Conservation (phyloP, 345 rosid genomes). For the Chamaenerion angustifolium region DNA sequence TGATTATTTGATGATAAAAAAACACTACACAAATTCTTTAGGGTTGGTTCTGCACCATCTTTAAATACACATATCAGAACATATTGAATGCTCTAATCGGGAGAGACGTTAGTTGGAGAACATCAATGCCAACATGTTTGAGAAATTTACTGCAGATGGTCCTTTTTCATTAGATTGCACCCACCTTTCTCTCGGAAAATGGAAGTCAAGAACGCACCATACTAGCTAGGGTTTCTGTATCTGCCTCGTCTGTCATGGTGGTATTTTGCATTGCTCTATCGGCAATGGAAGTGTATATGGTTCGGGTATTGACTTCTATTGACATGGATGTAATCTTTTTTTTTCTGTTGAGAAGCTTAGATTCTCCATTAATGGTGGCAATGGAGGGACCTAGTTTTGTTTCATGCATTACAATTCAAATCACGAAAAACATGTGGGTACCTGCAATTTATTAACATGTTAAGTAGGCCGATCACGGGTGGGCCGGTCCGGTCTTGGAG, state of each 20-base stretch:
- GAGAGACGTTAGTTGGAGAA: slow-evolving; percentile 4
- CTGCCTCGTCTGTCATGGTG: neutral
- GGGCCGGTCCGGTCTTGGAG: too few relatives aligned
- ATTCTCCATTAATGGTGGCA: too few relatives aligned
- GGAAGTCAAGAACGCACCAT: slow-evolving; percentile 16
- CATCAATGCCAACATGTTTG: slow-evolving; percentile 3
- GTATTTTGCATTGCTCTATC: neutral
- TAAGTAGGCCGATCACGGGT: too few relatives aligned
- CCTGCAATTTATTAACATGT: too few relatives aligned
- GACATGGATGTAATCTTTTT: too few relatives aligned
- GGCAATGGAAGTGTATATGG: slow-evolving; percentile 8
- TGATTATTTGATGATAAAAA: neutral
- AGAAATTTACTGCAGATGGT: neutral
- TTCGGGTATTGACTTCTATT: slow-evolving; percentile 15
- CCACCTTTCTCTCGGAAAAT: neutral
- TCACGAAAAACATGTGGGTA: too few relatives aligned
- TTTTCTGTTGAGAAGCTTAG: too few relatives aligned
- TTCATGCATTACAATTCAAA: too few relatives aligned
- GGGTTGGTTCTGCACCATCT: slow-evolving; percentile 10
- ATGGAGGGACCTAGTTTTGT: too few relatives aligned
- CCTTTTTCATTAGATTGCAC: neutral
- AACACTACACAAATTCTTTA: slow-evolving; percentile 1
- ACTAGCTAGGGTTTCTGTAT: neutral
- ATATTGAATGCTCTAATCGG: neutral
- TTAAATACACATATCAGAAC: slow-evolving; percentile 27